Base-by-base conservation (phyloP, 83 land plant species). In the Isoetes engelmannii region DNA sequence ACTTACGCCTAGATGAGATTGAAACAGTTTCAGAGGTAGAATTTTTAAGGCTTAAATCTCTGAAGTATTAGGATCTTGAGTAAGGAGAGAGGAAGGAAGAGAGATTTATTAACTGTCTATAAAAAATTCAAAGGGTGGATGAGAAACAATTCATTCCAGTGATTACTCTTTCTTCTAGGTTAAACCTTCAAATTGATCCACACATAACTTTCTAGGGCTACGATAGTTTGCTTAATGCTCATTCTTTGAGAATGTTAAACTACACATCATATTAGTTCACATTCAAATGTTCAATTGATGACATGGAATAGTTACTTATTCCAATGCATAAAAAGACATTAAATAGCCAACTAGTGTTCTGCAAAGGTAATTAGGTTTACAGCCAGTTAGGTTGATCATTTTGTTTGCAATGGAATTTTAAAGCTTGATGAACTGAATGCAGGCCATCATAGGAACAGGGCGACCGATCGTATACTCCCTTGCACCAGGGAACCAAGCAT, bases 1-100 rank as follows among this genome's bases (percentile, higher is more conserved):
- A 59, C 62, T 19, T 59, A 12, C 18, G 28, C 9, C 18, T 59
- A 12, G 62, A 59, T 18, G 62, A 59, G 62, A 59, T 59, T 59
- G 4, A 59, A 59, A 37, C 62, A 8, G 62, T 59, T 0, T 59
- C 62, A 59, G 2, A 59, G 62, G 62, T 59, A 59, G 13, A 3
- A 12, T 28, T 28, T 28, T 28, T 28, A 0, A 28, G 2, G 37
- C 37, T n/a, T 28, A 28, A 28, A 28, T 28, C 0, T 28, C 0
- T 28, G 37, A 28, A 0, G 37, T 28, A 28, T 0, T 2, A 28
- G 37, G 37, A 28, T 28, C 2, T 28, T 28, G 37, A 28, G 37
- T 28, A 28, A 28, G 37, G 37, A 28, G 37, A 28, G 37, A 28
- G 37, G 37, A 2, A 28, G 37, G 37, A 28, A 28, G 37, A 28